phyloP scores from a whole-genome alignment of 306 rosid species.

The Acacia acuminata region DNA sequence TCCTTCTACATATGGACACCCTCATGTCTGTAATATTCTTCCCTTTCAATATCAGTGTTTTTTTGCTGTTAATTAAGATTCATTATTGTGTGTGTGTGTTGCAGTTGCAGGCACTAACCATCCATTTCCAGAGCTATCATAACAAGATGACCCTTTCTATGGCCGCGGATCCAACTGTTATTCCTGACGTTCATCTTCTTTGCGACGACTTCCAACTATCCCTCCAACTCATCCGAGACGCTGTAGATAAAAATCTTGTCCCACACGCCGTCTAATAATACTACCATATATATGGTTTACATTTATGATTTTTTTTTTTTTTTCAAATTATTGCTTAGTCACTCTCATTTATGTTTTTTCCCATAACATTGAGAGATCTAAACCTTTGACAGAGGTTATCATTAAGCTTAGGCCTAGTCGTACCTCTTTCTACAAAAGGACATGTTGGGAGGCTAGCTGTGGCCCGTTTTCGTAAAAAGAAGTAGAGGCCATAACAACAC shows the following conservation, averaged over 20 bases:
- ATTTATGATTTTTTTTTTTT: too few species aligned
- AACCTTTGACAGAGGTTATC: too few species aligned
- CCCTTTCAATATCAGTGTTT: neutral
- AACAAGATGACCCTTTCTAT: conserved; percentile 54
- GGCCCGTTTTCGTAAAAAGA: neutral
- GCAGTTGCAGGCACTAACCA: conserved; percentile 56
- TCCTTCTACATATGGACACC: conserved; percentile 71
- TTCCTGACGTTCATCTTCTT: conserved; percentile 55
- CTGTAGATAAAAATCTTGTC: conserved; percentile 21
- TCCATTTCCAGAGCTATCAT: conserved; percentile 60
- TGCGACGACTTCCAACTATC: conserved; percentile 62
- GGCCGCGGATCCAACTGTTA: conserved; percentile 52
- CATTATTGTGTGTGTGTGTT: neutral
- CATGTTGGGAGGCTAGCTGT: neutral
- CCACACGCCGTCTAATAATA: neutral
- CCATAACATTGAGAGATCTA: too few species aligned
- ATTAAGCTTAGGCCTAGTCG: neutral
- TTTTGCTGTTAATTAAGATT: neutral
- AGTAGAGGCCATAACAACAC: neutral
- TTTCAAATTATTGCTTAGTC: too few species aligned
- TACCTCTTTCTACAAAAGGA: neutral
- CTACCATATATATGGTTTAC: neutral
- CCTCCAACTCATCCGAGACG: conserved; percentile 45
- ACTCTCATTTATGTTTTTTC: too few species aligned
- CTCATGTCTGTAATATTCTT: conserved; percentile 47